A percentile compares a stretch with the other conserved stretches of the same genome.
Conservation (phyloP, 2,329 filamentous ascomycete genomes). For the Colletotrichum australisinense region DNA sequence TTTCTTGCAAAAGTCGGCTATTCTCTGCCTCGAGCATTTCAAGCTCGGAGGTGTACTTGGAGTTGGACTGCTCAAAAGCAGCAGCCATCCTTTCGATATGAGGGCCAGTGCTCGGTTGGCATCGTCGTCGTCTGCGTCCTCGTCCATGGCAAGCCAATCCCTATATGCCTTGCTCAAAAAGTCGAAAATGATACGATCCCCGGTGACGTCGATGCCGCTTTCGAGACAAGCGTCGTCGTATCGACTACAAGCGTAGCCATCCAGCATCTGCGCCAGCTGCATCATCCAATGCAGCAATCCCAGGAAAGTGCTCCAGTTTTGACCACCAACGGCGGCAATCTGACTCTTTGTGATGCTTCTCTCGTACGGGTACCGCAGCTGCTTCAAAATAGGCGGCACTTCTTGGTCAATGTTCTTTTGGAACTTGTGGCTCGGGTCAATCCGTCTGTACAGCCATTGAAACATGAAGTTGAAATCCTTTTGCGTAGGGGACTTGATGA, state of each 20-base stretch:
- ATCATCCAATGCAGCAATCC: constrained; percentile 99
- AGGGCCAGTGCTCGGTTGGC: constrained; percentile 80
- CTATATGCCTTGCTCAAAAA: constrained; percentile 91
- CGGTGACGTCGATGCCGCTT: constrained; percentile 85
- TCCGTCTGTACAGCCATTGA: constrained; percentile 95
- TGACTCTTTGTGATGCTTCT: constrained; percentile 97
- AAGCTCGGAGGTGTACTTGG: constrained; percentile 85
- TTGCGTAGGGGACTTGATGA: constrained; percentile 92
- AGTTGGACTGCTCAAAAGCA: constrained; percentile 87
- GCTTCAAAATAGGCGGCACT: constrained; percentile 91
- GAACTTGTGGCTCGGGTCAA: constrained; percentile 94
- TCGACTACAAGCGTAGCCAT: constrained; percentile 79
- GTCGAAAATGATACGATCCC: constrained; percentile 93
- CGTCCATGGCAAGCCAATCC: constrained; percentile 93
- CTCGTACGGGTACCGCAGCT: constrained; percentile 94
- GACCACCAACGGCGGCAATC: constrained; percentile 92
- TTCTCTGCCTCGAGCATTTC: constrained; percentile 89
- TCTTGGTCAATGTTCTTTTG: constrained; percentile 96
- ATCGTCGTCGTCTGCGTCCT: constrained; percentile 88
- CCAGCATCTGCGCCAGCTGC: constrained; percentile 95
- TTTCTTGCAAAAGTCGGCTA: constrained; percentile 81
- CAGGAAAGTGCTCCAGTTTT: constrained; percentile 96
- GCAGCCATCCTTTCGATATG: constrained; percentile 89
- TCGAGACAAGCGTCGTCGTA: constrained; percentile 94
- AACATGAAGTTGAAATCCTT: constrained; percentile 99